A percentile compares a stretch with the other conserved stretches of the same genome.
Conservation (phyloP, 805 yeast species). For the Metschnikowia gruessii region DNA sequence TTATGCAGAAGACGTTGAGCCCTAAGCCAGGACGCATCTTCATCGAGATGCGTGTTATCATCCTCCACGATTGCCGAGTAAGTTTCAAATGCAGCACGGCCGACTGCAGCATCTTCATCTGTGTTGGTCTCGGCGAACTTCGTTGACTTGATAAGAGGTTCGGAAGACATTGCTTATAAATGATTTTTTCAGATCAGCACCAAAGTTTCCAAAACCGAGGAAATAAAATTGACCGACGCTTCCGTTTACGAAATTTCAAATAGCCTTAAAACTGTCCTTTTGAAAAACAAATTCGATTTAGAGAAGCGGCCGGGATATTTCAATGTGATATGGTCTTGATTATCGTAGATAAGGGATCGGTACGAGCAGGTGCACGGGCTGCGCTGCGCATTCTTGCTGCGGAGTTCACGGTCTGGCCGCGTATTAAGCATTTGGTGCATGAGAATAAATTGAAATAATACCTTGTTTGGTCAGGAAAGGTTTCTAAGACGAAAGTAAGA, state of each 20-base stretch:
- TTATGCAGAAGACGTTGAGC: slow-evolving; percentile 47
- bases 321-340: background rate
- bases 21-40: slow-evolving; percentile 47
- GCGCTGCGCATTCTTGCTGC: slow-evolving; percentile 1
- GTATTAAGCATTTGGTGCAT: too few relatives aligned
- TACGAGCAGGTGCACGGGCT: background rate
- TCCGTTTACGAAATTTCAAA: background rate
- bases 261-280: background rate
- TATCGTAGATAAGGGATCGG: background rate
- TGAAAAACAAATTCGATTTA: background rate
- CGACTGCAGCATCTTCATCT: slow-evolving; percentile 19
- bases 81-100: slow-evolving; percentile 33
- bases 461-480: too few relatives aligned
- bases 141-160: slow-evolving; percentile 5
- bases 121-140: slow-evolving; percentile 11
- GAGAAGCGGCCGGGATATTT: background rate
- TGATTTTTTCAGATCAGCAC: background rate
- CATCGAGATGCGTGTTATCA: slow-evolving; percentile 32
- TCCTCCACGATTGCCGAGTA: slow-evolving; percentile 40
- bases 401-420: background rate
- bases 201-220: background rate
- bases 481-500: too few relatives aligned
- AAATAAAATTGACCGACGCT: background rate
- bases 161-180: slow-evolving; percentile 2
- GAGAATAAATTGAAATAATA: too few relatives aligned